Evolutionary conservation across 2,329 filamentous ascomycete species (phyloP).

Genomic region (Fusarium odoratissimum): DNA sequence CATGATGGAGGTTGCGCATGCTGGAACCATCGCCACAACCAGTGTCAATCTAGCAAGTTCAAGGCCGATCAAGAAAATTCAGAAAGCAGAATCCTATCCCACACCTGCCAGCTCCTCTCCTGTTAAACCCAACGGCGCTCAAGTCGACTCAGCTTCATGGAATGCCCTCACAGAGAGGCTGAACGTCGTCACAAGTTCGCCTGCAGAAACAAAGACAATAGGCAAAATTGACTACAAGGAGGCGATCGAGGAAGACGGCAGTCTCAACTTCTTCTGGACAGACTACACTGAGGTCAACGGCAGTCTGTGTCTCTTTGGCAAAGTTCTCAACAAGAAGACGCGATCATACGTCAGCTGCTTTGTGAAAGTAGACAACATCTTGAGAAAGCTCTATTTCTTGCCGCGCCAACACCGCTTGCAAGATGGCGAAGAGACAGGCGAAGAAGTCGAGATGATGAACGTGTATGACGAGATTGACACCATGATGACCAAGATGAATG

Average conservation of each 20-base stretch:
- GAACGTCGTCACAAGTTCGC: constrained; percentile 83
- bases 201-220: constrained; percentile 69
- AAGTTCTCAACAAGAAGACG: constrained; percentile 89
- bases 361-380: constrained; percentile 93
- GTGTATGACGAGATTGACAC: constrained; percentile 90
- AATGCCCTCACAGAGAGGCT: constrained; percentile 87
- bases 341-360: constrained; percentile 89
- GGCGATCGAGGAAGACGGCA: constrained; percentile 93
- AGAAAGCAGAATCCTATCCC: constrained; percentile 74
- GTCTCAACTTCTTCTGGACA: constrained; percentile 94
- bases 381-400: constrained; percentile 92
- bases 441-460: constrained; percentile 86
- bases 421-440: constrained; percentile 74
- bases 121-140: constrained; percentile 65
- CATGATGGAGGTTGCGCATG: constrained; percentile 87
- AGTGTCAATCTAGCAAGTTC: constrained; percentile 89
- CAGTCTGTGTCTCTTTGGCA: constrained; percentile 93
- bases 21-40: constrained; percentile 72
- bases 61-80: constrained; percentile 76
- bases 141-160: constrained; percentile 86
- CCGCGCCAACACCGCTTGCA: constrained; percentile 73
- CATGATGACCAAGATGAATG: constrained; percentile 87
- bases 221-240: constrained; percentile 87
- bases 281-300: constrained; percentile 95
- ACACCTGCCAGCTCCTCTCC: constrained; percentile 84